Percentiles rank a stretch among this genome's conserved stretches.
These are phyloP conservation scores for Colletotrichum shisoi DNA, from an alignment of 2,329 filamentous ascomycete species.

Conservation along the genomic window DNA sequence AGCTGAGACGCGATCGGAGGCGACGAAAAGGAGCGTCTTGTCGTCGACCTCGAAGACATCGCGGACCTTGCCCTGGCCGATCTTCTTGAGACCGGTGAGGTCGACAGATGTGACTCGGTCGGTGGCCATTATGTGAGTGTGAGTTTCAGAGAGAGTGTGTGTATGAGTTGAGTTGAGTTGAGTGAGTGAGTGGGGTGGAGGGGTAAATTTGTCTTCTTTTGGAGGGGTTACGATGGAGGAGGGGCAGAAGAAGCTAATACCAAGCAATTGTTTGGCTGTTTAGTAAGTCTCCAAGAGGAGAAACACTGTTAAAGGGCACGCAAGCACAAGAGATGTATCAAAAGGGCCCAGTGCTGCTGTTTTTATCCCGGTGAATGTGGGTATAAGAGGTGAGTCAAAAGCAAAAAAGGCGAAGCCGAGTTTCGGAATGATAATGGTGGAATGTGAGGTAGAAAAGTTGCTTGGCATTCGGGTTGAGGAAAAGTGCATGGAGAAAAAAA, in stretches of 20 bases:
- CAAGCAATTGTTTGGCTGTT: background rate
- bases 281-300: background rate
- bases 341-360: background rate
- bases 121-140: conserved; percentile 25
- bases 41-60: conserved; percentile 79
- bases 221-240: conserved; percentile 18
- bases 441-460: conserved; percentile 12
- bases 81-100: conserved; percentile 39
- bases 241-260: background rate
- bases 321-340: background rate
- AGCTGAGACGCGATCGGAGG: conserved; percentile 90
- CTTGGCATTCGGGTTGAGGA: conserved; percentile 17
- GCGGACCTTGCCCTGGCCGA: conserved; percentile 71
- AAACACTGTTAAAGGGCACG: background rate
- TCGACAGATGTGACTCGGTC: conserved; percentile 36
- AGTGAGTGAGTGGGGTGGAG: conserved; percentile 26
- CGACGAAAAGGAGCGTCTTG: conserved; percentile 79
- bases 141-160: background rate
- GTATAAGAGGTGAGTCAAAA: conserved; percentile 22
- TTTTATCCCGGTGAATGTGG: background rate
- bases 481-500: conserved; percentile 33
- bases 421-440: conserved; percentile 21
- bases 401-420: conserved; percentile 10
- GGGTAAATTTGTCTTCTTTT: conserved; percentile 17
- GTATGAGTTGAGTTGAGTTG: conserved; percentile 24